These are phyloP conservation scores for Colletotrichum sp. DNA, from an alignment of 2,329 filamentous ascomycete genomes.

Conservation along the genomic window DNA sequence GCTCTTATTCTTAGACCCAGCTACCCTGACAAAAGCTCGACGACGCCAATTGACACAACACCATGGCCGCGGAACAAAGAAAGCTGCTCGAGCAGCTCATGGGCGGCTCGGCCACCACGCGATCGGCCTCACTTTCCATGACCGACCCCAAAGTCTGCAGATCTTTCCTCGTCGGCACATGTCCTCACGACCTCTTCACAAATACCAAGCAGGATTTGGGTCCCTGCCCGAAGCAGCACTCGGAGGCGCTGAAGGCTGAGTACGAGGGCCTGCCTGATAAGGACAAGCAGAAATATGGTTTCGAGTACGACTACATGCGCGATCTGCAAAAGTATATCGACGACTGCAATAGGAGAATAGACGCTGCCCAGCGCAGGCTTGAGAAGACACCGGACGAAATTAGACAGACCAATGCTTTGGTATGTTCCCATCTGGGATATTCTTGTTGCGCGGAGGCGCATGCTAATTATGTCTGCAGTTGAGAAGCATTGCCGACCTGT, in stretches of 20 bases:
- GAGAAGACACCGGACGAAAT: slow-evolving; percentile 99
- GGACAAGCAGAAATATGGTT: slow-evolving; percentile 81
- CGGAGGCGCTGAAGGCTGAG: slow-evolving; percentile 85
- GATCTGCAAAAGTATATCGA: slow-evolving; percentile 97
- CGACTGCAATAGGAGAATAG: slow-evolving; percentile 94
- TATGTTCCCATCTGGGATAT: slow-evolving; percentile 32
- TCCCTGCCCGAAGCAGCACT: slow-evolving; percentile 86
- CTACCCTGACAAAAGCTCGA: background rate
- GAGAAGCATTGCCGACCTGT: slow-evolving; percentile 83
- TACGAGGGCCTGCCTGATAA: slow-evolving; percentile 77
- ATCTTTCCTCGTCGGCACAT: slow-evolving; percentile 25
- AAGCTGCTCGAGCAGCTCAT: slow-evolving; percentile 98
- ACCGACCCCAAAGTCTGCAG: slow-evolving; percentile 62
- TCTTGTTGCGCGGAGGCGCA: rapidly evolving
- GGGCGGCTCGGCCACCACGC: slow-evolving; percentile 75
- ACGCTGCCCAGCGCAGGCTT: slow-evolving; percentile 83
- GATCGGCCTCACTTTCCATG: slow-evolving; percentile 82
- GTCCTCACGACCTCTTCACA: slow-evolving; percentile 82
- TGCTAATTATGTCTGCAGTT: slow-evolving; percentile 52
- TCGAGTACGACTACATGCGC: slow-evolving; percentile 95
- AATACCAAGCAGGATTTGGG: slow-evolving; percentile 99
- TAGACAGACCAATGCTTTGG: slow-evolving; percentile 86
- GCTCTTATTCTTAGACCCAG: background rate
- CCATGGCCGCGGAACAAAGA: slow-evolving; percentile 95
- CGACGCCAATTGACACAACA: slow-evolving; percentile 19